Percentiles rank a stretch among this genome's conserved stretches.
Evolutionary conservation across 371 early-diverging fungal genomes (phyloP).

Genomic region (Blyttiomyces sp.): DNA sequence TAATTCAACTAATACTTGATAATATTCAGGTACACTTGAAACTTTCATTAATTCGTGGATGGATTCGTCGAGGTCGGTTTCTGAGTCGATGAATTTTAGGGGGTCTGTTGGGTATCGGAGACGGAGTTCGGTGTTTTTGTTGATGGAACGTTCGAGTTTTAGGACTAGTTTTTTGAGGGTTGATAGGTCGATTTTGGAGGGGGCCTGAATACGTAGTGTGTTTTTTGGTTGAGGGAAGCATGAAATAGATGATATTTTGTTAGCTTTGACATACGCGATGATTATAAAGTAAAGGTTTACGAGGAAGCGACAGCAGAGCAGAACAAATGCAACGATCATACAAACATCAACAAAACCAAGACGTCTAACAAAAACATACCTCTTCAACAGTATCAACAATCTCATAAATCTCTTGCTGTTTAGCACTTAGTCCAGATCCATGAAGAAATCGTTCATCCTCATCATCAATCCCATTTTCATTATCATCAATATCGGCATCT

Average conservation of each 20-base stretch:
- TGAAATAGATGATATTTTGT: not conserved
- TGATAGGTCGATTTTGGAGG: constrained; percentile 57
- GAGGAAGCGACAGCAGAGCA: not conserved
- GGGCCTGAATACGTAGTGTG: constrained; percentile 32
- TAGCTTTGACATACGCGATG: too few species aligned
- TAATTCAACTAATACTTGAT: constrained; percentile 67
- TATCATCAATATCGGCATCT: constrained; percentile 22
- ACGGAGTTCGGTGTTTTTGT: constrained; percentile 82
- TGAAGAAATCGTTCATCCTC: constrained; percentile 70
- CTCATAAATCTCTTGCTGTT: constrained; percentile 73
- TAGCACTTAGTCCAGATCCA: constrained; percentile 77
- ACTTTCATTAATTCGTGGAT: constrained; percentile 71
- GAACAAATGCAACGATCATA: not conserved
- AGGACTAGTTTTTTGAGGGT: constrained; percentile 72
- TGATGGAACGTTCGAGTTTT: constrained; percentile 80
- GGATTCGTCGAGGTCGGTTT: constrained; percentile 88
- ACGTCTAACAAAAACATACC: constrained; percentile 44
- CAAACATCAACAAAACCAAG: not conserved
- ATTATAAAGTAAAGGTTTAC: not conserved
- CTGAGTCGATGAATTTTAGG: constrained; percentile 88
- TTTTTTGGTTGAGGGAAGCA: not conserved
- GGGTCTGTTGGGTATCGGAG: constrained; percentile 78
- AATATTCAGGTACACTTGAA: constrained; percentile 76
- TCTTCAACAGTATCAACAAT: constrained; percentile 82
- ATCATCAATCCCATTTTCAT: constrained; percentile 39